Base-by-base conservation (phyloP, 805 yeast genomes). In the Hermanozyma aechmeae region DNA sequence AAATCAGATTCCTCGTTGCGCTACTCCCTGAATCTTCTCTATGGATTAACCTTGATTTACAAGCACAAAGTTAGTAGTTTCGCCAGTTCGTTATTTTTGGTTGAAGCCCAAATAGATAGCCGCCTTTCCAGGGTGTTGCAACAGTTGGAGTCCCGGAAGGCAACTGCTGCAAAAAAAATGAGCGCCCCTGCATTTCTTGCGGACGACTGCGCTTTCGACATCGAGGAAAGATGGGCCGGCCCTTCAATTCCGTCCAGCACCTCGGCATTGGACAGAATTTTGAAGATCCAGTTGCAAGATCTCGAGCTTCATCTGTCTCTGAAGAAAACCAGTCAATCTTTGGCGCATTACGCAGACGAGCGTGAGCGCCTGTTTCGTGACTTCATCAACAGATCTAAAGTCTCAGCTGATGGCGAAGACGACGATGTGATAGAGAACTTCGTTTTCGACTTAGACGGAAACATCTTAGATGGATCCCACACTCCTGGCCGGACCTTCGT, bases 21-120 rank as follows among this genome's bases (percentile, higher is more conserved):
- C 24, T 48, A 58, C 12, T 46, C 58, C 0, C 65, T 76, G 0
- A 61, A 49, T 28, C 45, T 73, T 7, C 42, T 73, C 32, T 59
- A 65, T 38, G 79, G 79, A 0, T 50, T 69, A 1, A 51, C 71
- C 1, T 37, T 73, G 25, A 53, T 65, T 16, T 70, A 68, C 43
- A 68, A 58, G 32, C 65, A 67, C 16, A 70, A 76, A 43, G 60
- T 68, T 0, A 63, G 61, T 3, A n/a, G n/a, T n/a, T n/a, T n/a
- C n/a, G n/a, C n/a, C n/a, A n/a, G n/a, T n/a, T n/a, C n/a, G n/a
- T n/a, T n/a, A n/a, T n/a, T n/a, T n/a, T n/a, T n/a, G n/a, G n/a
- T n/a, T n/a, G n/a, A n/a, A n/a, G n/a, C n/a, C n/a, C n/a, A n/a
- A n/a, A n/a, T n/a, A n/a, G n/a, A n/a, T n/a, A n/a, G n/a, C n/a